Percentiles rank a stretch among this genome's conserved stretches.
Evolutionary conservation across 441 rosid species (phyloP).

Genomic region (Syzygium malaccense): DNA sequence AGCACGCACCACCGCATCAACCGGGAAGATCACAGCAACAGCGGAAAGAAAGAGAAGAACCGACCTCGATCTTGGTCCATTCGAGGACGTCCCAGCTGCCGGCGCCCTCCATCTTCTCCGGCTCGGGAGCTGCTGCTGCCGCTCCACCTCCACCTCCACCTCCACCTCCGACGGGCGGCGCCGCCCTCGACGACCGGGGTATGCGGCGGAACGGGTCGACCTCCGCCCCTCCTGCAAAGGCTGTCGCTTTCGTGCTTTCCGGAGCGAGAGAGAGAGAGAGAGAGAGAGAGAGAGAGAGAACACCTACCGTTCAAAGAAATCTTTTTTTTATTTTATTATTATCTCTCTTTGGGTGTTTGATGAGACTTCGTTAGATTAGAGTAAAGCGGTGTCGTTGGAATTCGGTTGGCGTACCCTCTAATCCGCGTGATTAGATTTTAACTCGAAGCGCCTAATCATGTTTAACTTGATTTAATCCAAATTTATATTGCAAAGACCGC

Average conservation of each 20-base stretch:
- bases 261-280: not conserved
- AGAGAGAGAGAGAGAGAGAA: not conserved
- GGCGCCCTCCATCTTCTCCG: constrained; percentile 64
- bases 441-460: not conserved
- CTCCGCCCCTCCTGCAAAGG: not conserved
- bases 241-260: not conserved
- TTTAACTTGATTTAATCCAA: not conserved
- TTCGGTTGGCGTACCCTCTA: not conserved
- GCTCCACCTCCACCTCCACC: too few species aligned
- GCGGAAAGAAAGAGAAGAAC: constrained; percentile 3
- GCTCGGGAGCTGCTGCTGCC: constrained; percentile 21
- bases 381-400: not conserved
- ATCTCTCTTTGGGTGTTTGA: not conserved
- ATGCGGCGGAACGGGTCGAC: constrained; percentile 10
- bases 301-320: not conserved
- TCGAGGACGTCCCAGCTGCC: constrained; percentile 87
- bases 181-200: constrained; percentile 32
- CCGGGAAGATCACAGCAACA: not conserved
- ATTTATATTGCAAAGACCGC: not conserved
- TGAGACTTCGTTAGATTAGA: not conserved
- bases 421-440: not conserved
- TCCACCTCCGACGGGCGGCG: constrained; percentile 31
- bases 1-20: not conserved
- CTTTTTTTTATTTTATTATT: not conserved
- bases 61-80: constrained; percentile 80